phyloP scores from a whole-genome alignment of 148 eudicot genomes.

The Vaccinium myrtillus region DNA sequence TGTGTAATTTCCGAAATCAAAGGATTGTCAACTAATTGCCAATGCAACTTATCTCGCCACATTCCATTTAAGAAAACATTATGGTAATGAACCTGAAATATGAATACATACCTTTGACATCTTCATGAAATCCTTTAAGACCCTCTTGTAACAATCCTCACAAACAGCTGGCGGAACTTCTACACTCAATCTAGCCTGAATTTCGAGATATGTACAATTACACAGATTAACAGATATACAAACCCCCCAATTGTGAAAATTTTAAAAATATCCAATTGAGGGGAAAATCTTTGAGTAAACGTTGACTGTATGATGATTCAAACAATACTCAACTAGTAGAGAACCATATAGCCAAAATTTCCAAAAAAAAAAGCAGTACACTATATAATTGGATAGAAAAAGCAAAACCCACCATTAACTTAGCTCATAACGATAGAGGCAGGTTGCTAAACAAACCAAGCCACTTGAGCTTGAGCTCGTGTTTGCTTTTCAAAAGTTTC shows the following conservation, averaged over 20 bases:
- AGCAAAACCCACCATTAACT: not conserved
- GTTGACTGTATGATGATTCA: not conserved
- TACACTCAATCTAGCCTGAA: slow-evolving; percentile 81
- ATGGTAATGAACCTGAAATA: not conserved
- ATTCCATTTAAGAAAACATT: not conserved
- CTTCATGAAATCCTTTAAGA: slow-evolving; percentile 68
- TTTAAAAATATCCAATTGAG: not conserved
- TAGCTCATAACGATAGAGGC: not conserved
- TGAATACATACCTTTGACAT: slow-evolving; percentile 59
- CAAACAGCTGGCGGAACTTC: slow-evolving; percentile 86
- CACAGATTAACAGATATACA: not conserved
- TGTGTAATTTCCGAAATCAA: not conserved
- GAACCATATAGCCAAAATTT: not conserved
- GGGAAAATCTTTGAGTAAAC: not conserved
- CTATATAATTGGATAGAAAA: not conserved
- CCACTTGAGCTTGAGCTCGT: not conserved
- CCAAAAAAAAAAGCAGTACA: not conserved
- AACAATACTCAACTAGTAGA: not conserved
- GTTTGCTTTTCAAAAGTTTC: not conserved
- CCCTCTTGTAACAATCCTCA: slow-evolving; percentile 67
- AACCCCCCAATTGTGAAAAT: not conserved
- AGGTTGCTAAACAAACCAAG: not conserved
- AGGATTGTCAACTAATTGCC: not conserved
- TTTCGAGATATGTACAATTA: not conserved
- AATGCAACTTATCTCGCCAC: not conserved